These are phyloP conservation scores for Solanum ossicruentum DNA, from an alignment of 257 asterid genomes.

Conservation along the genomic window DNA sequence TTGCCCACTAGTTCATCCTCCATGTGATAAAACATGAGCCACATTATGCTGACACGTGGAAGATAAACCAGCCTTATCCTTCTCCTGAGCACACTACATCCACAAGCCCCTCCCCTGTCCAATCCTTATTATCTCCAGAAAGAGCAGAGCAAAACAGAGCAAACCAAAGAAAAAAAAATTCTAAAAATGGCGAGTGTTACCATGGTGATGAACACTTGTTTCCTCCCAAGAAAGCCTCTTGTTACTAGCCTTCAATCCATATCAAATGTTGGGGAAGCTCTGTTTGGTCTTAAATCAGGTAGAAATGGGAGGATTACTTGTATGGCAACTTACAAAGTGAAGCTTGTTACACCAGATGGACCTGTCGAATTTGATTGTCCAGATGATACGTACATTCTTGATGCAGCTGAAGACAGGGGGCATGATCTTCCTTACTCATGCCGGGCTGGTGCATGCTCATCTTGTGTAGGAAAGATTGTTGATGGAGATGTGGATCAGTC, in stretches of 20 bases:
- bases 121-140: not conserved
- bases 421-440: slow-evolving; percentile 65
- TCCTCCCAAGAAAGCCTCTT: no score
- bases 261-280: no score
- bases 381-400: slow-evolving; percentile 45
- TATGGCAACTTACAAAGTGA: slow-evolving; percentile 59
- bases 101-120: slow-evolving; percentile 16
- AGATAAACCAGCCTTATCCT: not conserved
- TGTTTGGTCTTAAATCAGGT: no score
- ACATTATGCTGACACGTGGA: slow-evolving; percentile 6
- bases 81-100: slow-evolving; percentile 29
- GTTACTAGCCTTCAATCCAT: no score
- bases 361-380: slow-evolving; percentile 23
- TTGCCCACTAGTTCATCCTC: no score
- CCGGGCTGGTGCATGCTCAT: slow-evolving; percentile 87
- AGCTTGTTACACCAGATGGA: slow-evolving; percentile 42
- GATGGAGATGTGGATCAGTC: slow-evolving; percentile 58
- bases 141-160: no score
- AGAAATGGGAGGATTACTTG: no score
- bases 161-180: no score
- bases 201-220: no score
- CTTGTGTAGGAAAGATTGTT: slow-evolving; percentile 57
- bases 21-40: not conserved
- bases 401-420: slow-evolving; percentile 53
- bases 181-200: no score